A percentile compares a stretch with the other conserved stretches of the same genome.
Evolutionary conservation across 495 filamentous ascomycete genomes (phyloP).

Genomic region (Neurospora cerealis): DNA sequence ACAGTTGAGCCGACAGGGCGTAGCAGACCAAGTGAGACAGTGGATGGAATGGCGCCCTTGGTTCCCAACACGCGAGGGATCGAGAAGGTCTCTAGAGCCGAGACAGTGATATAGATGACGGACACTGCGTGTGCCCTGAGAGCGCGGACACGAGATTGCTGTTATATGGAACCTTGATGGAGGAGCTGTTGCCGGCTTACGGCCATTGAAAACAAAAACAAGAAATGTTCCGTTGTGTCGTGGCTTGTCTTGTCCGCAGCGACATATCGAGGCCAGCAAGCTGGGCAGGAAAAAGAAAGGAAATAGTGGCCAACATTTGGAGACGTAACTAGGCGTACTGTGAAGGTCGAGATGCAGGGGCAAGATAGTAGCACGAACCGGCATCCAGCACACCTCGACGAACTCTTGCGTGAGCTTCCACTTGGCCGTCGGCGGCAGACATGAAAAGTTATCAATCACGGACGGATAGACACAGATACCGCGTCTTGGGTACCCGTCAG

Average conservation of each 20-base stretch:
- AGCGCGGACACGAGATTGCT: neutral
- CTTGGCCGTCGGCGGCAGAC: neutral
- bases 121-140: conserved; percentile 3
- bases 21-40: conserved; percentile 5
- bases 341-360: neutral
- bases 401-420: neutral
- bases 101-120: conserved; percentile 13
- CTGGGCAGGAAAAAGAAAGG: neutral
- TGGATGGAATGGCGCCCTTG: conserved; percentile 1
- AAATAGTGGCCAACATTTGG: neutral
- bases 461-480: neutral
- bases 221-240: neutral
- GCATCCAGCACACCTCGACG: neutral
- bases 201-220: neutral
- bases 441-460: neutral
- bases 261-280: neutral
- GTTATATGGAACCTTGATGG: neutral
- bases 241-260: neutral
- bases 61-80: neutral
- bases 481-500: neutral
- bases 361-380: neutral
- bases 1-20: conserved; percentile 3
- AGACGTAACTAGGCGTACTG: neutral
- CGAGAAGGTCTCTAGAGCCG: neutral
- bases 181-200: neutral